Conservation (phyloP, 352 stramenopile genomes). For the Phytophthora niederhauseri region DNA sequence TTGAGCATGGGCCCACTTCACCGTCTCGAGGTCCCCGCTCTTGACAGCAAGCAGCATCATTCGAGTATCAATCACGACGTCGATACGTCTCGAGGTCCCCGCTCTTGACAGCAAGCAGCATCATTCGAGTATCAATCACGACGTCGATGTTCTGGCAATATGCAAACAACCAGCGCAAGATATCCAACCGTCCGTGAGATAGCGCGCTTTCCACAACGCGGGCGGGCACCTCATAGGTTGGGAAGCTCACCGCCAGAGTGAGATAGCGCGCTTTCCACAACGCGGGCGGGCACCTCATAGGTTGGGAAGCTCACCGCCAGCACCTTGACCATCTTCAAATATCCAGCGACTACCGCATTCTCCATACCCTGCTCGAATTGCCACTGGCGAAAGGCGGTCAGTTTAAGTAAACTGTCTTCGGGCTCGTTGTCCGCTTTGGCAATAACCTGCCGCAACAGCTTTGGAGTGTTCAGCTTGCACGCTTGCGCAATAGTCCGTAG, state of each 20-base stretch:
- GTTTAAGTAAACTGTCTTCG: background rate
- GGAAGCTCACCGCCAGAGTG: background rate
- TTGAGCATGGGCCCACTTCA: background rate
- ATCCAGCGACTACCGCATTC: background rate
- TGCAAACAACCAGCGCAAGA: background rate
- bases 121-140: too few species aligned
- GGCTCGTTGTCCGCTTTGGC: background rate
- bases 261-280: background rate
- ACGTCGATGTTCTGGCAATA: background rate
- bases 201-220: background rate
- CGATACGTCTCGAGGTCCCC: background rate
- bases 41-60: background rate
- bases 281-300: background rate
- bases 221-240: background rate
- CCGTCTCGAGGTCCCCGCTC: background rate
- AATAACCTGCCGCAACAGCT: background rate
- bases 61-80: too few species aligned
- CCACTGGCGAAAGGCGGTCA: background rate
- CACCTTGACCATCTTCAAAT: background rate
- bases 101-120: too few species aligned
- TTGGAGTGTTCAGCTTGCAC: background rate
- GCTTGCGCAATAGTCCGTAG: background rate
- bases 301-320: background rate
- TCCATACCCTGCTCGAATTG: background rate
- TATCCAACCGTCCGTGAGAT: background rate